phyloP scores from a whole-genome alignment of 1,139 yeast species.

The Suhomyces maxii region DNA sequence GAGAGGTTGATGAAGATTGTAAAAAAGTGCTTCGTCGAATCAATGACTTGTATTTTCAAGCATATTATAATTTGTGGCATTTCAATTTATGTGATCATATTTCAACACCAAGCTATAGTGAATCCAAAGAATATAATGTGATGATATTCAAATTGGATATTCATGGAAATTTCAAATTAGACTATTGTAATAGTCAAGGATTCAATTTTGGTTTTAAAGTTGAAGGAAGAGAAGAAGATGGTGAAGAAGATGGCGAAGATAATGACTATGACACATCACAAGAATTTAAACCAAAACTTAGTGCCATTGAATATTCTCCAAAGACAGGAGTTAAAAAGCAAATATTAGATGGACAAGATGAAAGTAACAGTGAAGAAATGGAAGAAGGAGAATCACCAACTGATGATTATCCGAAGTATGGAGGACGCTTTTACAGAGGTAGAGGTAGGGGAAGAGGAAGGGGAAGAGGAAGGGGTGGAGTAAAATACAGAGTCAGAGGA shows the following conservation, averaged over 20 bases:
- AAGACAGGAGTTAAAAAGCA: slow-evolving; percentile 14
- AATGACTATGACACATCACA: slow-evolving; percentile 12
- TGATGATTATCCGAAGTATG: slow-evolving; percentile 12
- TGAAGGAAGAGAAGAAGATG: slow-evolving; percentile 10
- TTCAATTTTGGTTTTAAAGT: slow-evolving; percentile 33
- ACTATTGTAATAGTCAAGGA: slow-evolving; percentile 34
- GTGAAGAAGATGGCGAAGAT: slow-evolving; percentile 4
- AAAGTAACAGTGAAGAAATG: slow-evolving; percentile 8
- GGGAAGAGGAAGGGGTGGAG: slow-evolving; percentile 12
- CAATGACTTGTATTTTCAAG: slow-evolving; percentile 59
- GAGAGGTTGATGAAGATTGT: slow-evolving; percentile 16
- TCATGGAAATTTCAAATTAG: slow-evolving; percentile 29
- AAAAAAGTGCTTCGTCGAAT: slow-evolving; percentile 33
- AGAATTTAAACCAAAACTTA: slow-evolving; percentile 6
- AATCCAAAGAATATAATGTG: slow-evolving; percentile 19
- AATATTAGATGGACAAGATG: slow-evolving; percentile 4
- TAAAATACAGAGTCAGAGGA: slow-evolving; percentile 10
- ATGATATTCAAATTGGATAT: slow-evolving; percentile 29
- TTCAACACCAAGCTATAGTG: neutral
- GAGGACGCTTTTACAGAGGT: slow-evolving; percentile 15
- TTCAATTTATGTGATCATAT: slow-evolving; percentile 64
- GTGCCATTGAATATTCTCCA: slow-evolving; percentile 17
- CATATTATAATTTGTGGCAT: slow-evolving; percentile 77
- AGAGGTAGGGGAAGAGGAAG: slow-evolving; percentile 21
- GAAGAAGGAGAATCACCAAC: slow-evolving; percentile 11